Evolutionary conservation across 768 basidiomycete genomes (phyloP).

Genomic region (Boletellus emodensis): DNA sequence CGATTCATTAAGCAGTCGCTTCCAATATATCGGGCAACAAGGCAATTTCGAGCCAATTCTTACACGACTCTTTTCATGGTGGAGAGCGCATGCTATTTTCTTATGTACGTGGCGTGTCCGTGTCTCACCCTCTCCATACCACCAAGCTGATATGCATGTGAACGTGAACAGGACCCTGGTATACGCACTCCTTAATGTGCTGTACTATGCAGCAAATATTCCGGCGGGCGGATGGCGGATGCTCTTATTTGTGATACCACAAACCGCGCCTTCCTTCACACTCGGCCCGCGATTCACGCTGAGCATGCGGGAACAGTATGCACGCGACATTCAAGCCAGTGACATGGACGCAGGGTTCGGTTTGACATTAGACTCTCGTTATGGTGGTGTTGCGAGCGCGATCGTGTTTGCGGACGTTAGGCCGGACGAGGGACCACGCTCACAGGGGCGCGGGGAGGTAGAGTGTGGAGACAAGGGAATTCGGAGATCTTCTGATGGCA

Average conservation of each 20-base stretch:
- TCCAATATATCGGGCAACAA: neutral
- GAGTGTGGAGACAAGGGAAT: too few relatives aligned
- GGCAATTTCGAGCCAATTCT: neutral
- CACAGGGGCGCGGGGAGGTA: too few relatives aligned
- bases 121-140: neutral
- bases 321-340: neutral
- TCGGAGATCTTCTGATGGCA: too few relatives aligned
- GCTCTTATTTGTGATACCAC: neutral
- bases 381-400: too few relatives aligned
- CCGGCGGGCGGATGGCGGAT: neutral
- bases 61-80: neutral
- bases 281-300: neutral
- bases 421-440: too few relatives aligned
- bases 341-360: neutral
- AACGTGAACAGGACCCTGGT: neutral
- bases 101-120: neutral
- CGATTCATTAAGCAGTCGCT: neutral
- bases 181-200: neutral
- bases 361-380: neutral
- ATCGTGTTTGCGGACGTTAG: too few relatives aligned
- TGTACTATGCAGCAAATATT: neutral
- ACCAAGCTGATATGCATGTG: neutral
- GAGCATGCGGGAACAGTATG: neutral
- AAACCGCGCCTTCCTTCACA: neutral
- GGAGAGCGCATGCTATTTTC: neutral